Base-by-base conservation (phyloP, 441 rosid species). In the Biscutella laevigata region DNA sequence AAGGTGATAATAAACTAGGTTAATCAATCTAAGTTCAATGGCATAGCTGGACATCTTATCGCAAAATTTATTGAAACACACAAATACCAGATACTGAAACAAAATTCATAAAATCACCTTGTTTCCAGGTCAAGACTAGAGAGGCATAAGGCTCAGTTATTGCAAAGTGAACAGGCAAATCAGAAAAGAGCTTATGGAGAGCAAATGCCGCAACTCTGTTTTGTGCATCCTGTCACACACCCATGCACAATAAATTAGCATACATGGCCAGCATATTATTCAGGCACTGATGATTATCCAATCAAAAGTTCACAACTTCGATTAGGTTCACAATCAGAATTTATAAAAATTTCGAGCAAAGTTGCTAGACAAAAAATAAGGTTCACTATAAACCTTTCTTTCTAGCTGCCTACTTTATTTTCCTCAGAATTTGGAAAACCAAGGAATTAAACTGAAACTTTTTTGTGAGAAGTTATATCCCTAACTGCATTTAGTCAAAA, bases 181-280 rank as follows among this genome's bases (percentile, higher is more conserved):
- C 87, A 11, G 94, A 76, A 74, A 91, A 87, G 25, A 91, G 57
- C 59, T 79, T 77, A 68, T 77, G 73, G 46, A 91, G 88, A 56
- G 98, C 82, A 68, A 77, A 81, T 57, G 96, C 81, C 7, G 98
- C 96, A 51, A 79, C 82, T 74, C 74, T 77, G 43, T 87, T 91
- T 71, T 91, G 98, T 60, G 88, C 94, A 74, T 85, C 98, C 96
- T 91, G 84, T 49, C 58, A 58, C 57, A 34, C 30, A 56, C 10
- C 56, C 16, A 17, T 19, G 8, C 69, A 56, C 5, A 32, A 17
- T 47, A 33, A 12, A 46, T 25, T 48, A 56, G 52, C 33, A 64
- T 17, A 13, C 1, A 29, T 21, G 60, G 61, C 22, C 13, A 37
- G 28, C 10, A 46, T 60, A 52, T 45, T 21, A 32, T 36, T 19